phyloP scores from a whole-genome alignment of 495 filamentous ascomycete genomes.

The Pseudevernia furfuracea region DNA sequence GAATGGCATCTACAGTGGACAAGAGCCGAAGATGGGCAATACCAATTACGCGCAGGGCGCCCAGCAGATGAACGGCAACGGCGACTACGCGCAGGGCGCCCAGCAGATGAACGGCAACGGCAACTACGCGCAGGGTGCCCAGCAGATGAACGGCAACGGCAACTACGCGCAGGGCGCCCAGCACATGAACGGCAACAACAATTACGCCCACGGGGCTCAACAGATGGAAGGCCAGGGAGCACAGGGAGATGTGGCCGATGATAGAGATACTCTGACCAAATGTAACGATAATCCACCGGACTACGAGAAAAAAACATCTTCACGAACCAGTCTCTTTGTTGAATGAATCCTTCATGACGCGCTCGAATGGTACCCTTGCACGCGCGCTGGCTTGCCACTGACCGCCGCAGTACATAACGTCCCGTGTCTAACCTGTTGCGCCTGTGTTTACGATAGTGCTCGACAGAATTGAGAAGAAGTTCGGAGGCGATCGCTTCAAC shows the following conservation, averaged over 20 bases:
- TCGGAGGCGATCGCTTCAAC: background rate
- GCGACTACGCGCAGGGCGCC: background rate
- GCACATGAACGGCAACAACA: background rate
- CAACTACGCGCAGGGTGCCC: background rate
- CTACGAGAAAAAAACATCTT: background rate
- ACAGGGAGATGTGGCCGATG: background rate
- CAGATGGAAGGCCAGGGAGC: background rate
- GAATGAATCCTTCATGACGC: background rate
- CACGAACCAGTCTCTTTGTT: background rate
- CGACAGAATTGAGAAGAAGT: slow-evolving; percentile 11
- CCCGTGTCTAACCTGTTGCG: background rate
- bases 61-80: background rate
- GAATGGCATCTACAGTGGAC: background rate
- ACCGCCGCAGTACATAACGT: background rate
- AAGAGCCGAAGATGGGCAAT: background rate
- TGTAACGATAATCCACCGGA: background rate
- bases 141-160: too few relatives aligned
- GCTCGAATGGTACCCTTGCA: background rate
- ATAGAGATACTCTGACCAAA: background rate
- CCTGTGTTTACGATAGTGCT: slow-evolving; percentile 7
- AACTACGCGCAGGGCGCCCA: background rate
- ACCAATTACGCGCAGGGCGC: background rate
- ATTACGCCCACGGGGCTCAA: background rate
- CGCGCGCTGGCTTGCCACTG: background rate
- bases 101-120: background rate